Evolutionary conservation across 352 stramenopile species (phyloP), one percentile per base, ranked within the genome.

Genomic region (Globisporangium recalcitrans): DNA sequence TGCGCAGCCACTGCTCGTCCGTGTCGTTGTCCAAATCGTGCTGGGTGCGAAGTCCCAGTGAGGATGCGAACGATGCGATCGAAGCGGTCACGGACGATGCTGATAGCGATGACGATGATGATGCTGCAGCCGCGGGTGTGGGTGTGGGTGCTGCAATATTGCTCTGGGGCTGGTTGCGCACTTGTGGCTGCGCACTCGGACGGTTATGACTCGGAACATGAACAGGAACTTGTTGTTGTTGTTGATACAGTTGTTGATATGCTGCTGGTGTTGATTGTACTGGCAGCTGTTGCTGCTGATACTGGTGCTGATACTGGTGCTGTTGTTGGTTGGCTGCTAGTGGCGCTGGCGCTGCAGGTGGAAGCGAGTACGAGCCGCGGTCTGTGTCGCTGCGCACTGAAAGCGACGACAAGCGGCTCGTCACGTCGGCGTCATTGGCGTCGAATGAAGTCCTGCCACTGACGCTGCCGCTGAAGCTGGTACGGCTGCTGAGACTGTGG

Each of bases 401-500:
- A 16, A 55, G 49, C 3, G 49, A 55, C 3, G 27, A 22, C 19
- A 55, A 26, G 16, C 26, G 49, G 19, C 27, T 32, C 16, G 16
- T 32, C 14, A 36, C 13, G 24, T 14, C 57, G 47, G 53, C 29
- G 31, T 55, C 49, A 21, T 16, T 46, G 16, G 68, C 42, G 22
- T 68, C 52, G 27, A 61, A 46, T 7, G 38, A 46, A 9, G 38
- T 21, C 38, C 32, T 36, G 49, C 9, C 62, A 47, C 19, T 46
- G 47, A 42, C 52, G 34, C 26, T 73, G 53, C 9, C 56, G 21
- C 31, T 69, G 47, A 48, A 65, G 60, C 46, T 65, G 49, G 4
- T 53, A 24, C 16, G 49, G 36, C 60, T 27, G 58, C 62, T 71
- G 58, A 46, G 31, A 58, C 27, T 65, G 40, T 22, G 54, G 31